Base-by-base conservation (phyloP, 1,284 basidiomycete genomes). In the Ustilago sp. region DNA sequence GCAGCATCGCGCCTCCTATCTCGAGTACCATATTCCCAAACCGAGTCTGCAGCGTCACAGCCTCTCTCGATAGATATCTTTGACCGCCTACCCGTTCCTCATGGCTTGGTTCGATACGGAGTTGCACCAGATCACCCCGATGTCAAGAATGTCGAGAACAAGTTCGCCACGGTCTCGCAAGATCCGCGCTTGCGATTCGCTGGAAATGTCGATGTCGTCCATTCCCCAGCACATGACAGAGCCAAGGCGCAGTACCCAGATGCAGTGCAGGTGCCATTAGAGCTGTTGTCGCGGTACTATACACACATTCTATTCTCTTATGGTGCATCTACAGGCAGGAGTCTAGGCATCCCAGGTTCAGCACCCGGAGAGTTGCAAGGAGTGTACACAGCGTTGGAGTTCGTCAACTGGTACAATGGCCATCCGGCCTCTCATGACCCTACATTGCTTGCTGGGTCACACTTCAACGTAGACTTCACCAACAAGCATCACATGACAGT, bases 101-200 rank as follows among this genome's bases (percentile, higher is more conserved):
- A 97, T 85, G 97, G 97, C 0, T 89, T 99, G 0, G 95, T 96
- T 1, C 89, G 97, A 47, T 99, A 97, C 82, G 96, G 97, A 1
- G 97, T 99, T 8, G 97, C 97, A 9, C 96, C 97, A 45, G 97
- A 99, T 87, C 97, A 99, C 87, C 95, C 96, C 1, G 96, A 99
- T 88, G 96, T 99, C 84, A 99, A 98, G 95, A 99, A 99, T 86
- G 98, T 95, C 87, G 94, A 93, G 51, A 91, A 97, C 88, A 98
- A 97, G 87, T 99, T 99, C 79, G 93, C 95, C 8, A 34, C 48
- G 91, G 80, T 84, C 28, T 79, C 80, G 1, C 63, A 69, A 6
- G 83, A 85, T 54, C 73, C 82, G 1, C 68, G 83, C 28, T 65
- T 86, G 48, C 67, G 75, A 11, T 86, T 95, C 88, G 96, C 96